These are phyloP conservation scores for Gyrodon tennesseensis DNA, from an alignment of 1,284 basidiomycete genomes.

Conservation along the genomic window DNA sequence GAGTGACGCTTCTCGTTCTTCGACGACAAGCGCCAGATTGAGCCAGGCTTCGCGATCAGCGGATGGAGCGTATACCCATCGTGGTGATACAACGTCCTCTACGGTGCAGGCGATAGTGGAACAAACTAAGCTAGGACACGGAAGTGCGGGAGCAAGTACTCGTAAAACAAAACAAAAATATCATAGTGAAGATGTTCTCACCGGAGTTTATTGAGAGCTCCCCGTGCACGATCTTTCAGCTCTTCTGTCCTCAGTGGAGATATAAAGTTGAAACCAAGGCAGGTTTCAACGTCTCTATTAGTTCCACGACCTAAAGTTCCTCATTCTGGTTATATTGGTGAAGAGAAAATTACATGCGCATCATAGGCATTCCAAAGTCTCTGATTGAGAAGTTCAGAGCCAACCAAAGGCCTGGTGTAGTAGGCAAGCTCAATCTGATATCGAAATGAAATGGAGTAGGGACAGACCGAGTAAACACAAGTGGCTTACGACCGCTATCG, in stretches of 20 bases:
- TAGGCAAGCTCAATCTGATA: neutral
- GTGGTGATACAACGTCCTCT: slow-evolving; percentile 23
- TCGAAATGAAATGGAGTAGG: no score
- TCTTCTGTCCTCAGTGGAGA: slow-evolving; percentile 21
- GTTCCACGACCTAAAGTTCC: neutral
- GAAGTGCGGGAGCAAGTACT: neutral
- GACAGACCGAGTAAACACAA: no score
- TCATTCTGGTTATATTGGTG: neutral
- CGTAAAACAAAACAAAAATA: neutral
- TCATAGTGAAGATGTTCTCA: slow-evolving; percentile 1
- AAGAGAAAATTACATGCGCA: slow-evolving; percentile 20
- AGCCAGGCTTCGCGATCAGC: slow-evolving; percentile 33
- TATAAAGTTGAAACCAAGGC: slow-evolving; percentile 28
- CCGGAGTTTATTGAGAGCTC: slow-evolving; percentile 33
- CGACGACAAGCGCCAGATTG: slow-evolving; percentile 28
- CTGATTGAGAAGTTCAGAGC: slow-evolving; percentile 32
- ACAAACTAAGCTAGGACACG: slow-evolving; percentile 28
- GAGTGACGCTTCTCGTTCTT: slow-evolving; percentile 30
- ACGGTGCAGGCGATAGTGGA: slow-evolving; percentile 31
- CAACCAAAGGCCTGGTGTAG: slow-evolving; percentile 23
- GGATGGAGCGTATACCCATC: slow-evolving; percentile 33
- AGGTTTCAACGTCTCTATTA: slow-evolving; percentile 26
- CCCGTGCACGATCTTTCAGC: slow-evolving; percentile 21
- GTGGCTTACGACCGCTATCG: no score
- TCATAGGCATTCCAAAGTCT: slow-evolving; percentile 25